Conservation (phyloP, 208 protist species). For the Acanthamoeba castellanii region DNA sequence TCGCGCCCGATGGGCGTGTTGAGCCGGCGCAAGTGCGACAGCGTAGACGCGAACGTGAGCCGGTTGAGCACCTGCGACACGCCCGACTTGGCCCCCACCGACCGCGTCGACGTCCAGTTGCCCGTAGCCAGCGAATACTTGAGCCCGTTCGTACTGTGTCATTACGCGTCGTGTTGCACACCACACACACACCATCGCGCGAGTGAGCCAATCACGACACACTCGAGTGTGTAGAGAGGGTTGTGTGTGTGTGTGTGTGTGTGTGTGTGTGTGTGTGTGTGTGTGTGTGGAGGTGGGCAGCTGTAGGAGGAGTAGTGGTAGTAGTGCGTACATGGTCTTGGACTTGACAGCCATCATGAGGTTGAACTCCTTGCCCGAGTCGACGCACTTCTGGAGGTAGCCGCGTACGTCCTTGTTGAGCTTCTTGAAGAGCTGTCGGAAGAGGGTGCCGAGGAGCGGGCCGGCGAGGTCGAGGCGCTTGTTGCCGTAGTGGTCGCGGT, state of each 20-base stretch:
- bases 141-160: conserved; percentile 89
- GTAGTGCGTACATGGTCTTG: conserved; percentile 78
- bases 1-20: conserved; percentile 97
- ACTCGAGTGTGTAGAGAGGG: background rate
- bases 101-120: conserved; percentile 94
- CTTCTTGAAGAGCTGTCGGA: conserved; percentile 87
- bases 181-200: background rate
- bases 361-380: conserved; percentile 86
- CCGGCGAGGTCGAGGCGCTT: conserved; percentile 97
- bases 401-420: conserved; percentile 80
- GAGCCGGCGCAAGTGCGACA: conserved; percentile 98
- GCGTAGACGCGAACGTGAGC: conserved; percentile 96
- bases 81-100: conserved; percentile 74
- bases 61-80: conserved; percentile 94
- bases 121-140: conserved; percentile 98
- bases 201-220: background rate
- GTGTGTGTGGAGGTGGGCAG: too few species aligned
- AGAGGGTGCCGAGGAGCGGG: conserved; percentile 91
- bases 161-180: background rate
- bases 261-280: too few species aligned
- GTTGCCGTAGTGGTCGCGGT: conserved; percentile 96
- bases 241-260: too few species aligned
- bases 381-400: conserved; percentile 80
- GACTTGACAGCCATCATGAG: conserved; percentile 82
- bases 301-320: too few species aligned